Evolutionary conservation across 2,329 filamentous ascomycete genomes (phyloP).

Genomic region (Fusarium sp.): DNA sequence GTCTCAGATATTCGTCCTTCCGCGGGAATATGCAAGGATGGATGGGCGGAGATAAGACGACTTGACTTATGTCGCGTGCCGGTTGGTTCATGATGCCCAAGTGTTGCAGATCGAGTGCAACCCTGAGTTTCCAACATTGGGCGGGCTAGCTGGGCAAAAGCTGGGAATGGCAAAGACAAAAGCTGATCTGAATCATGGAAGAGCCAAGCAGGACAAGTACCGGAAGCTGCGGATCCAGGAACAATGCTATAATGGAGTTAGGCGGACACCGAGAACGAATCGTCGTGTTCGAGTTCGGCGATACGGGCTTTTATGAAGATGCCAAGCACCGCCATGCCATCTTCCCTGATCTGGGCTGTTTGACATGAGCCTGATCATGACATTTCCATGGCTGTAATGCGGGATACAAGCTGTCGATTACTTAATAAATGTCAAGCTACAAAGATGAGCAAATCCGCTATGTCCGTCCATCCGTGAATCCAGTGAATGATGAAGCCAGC

Average conservation of each 20-base stretch:
- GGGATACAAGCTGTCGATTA: slow-evolving; percentile 1
- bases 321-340: slow-evolving; percentile 21
- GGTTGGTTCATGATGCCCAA: background rate
- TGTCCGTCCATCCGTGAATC: background rate
- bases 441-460: background rate
- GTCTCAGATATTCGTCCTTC: slow-evolving; percentile 7
- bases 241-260: background rate
- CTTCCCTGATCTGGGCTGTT: background rate
- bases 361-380: slow-evolving; percentile 5
- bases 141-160: too few relatives aligned
- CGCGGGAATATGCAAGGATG: slow-evolving; percentile 5
- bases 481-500: background rate
- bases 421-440: slow-evolving; percentile 17
- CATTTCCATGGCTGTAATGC: slow-evolving; percentile 2
- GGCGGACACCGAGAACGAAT: slow-evolving; percentile 19
- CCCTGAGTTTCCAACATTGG: background rate
- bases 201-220: slow-evolving; percentile 8
- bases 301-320: slow-evolving; percentile 13
- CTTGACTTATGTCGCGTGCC: background rate
- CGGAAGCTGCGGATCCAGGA: slow-evolving; percentile 32
- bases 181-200: background rate
- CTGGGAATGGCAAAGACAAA: background rate
- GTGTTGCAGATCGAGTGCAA: background rate
- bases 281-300: slow-evolving; percentile 25
- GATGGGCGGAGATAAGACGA: background rate